These are phyloP conservation scores for Rhizopogon vesiculosus DNA, from an alignment of 768 basidiomycete genomes.

Conservation along the genomic window DNA sequence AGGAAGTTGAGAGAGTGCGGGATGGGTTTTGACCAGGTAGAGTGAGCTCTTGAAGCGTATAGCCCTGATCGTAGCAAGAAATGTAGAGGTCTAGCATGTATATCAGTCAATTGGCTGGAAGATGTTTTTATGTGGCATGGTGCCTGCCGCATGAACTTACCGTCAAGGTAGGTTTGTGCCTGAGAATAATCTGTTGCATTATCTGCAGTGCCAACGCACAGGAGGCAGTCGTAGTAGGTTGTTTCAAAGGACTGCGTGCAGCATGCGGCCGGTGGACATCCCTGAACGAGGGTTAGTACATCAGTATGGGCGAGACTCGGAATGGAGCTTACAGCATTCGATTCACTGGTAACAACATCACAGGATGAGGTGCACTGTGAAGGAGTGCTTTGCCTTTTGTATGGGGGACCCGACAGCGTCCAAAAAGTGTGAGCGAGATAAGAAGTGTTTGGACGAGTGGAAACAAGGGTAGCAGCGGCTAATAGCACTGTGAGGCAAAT, in stretches of 20 bases:
- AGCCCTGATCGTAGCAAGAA: constrained; percentile 23
- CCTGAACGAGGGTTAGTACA: constrained; percentile 12
- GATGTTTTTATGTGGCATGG: neutral
- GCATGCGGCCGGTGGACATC: constrained; percentile 28
- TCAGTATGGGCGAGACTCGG: neutral
- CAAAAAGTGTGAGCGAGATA: neutral
- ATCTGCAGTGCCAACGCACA: constrained; percentile 29
- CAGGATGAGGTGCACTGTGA: constrained; percentile 19
- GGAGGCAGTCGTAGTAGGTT: constrained; percentile 37
- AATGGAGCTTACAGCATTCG: constrained; percentile 14
- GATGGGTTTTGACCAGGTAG: constrained; percentile 21
- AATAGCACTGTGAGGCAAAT: constrained; percentile 1
- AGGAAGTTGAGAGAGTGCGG: constrained; percentile 5
- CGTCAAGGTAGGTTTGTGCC: constrained; percentile 28
- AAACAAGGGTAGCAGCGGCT: neutral
- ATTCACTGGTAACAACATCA: constrained; percentile 18
- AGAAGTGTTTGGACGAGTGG: constrained; percentile 2
- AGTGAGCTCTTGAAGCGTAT: constrained; percentile 15
- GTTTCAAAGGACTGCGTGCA: constrained; percentile 36
- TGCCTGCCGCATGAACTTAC: constrained; percentile 18
- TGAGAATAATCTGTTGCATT: constrained; percentile 22
- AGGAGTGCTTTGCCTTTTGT: constrained; percentile 18
- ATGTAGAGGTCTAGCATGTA: constrained; percentile 14
- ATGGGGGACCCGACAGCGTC: neutral
- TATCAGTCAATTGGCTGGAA: neutral